Conservation (phyloP, 106 monocot species). For the Dendrobium officinale region DNA sequence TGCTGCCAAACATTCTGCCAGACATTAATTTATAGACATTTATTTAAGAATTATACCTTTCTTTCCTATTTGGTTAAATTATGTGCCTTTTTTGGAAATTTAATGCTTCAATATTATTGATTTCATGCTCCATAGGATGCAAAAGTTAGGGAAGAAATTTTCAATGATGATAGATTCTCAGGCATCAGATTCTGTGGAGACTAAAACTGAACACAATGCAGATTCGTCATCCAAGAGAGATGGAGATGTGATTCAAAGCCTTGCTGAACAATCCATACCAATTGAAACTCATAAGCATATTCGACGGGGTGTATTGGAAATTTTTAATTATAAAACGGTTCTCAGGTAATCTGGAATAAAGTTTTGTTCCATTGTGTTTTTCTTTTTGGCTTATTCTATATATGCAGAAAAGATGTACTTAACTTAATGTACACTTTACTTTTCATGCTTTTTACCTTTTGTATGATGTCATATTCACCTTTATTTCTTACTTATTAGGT, state of each 20-base stretch:
- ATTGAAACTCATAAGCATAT: conserved; percentile 47
- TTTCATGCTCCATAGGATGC: background rate
- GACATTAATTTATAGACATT: too few species aligned
- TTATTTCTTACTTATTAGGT: too few species aligned
- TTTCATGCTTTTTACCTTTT: background rate
- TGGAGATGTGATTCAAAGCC: conserved; percentile 5
- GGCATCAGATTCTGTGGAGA: conserved; percentile 1
- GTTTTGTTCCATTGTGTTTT: too few species aligned
- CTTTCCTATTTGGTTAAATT: too few species aligned
- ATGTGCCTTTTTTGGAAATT: too few species aligned
- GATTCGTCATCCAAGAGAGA: conserved; percentile 1
- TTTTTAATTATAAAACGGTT: conserved; percentile 48
- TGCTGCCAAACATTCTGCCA: background rate
- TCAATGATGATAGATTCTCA: conserved; percentile 6
- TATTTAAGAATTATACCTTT: too few species aligned
- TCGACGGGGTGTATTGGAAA: conserved; percentile 35
- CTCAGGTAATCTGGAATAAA: conserved; percentile 39
- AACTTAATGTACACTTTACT: background rate
- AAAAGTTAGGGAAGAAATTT: background rate
- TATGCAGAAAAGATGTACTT: background rate
- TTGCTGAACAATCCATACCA: conserved; percentile 24
- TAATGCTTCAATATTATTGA: background rate
- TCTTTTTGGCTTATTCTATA: too few species aligned
- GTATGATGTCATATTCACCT: too few species aligned
- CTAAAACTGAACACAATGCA: conserved; percentile 10